phyloP scores from a whole-genome alignment of 23 red algal species.

The Chondrus crispus region DNA sequence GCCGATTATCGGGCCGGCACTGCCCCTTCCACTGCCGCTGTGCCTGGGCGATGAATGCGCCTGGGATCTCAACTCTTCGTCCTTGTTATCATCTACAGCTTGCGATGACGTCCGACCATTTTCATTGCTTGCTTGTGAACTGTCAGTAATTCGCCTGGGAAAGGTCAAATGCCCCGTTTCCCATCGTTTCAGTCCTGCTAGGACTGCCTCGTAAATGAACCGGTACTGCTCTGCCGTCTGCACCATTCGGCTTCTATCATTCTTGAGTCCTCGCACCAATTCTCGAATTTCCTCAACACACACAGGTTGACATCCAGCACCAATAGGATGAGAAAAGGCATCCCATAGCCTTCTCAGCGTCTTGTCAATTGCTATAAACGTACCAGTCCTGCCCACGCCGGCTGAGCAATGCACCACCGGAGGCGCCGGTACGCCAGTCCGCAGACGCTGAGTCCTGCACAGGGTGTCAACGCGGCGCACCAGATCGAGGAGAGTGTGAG shows the following conservation, averaged over 20 bases:
- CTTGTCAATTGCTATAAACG: conserved; percentile 80
- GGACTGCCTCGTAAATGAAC: conserved; percentile 66
- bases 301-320: conserved; percentile 17
- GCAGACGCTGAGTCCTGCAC: neutral
- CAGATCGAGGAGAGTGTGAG: conserved; percentile 56
- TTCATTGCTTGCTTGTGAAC: no score
- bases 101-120: no score
- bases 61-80: no score
- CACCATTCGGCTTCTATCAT: conserved; percentile 83
- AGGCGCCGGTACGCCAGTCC: conserved; percentile 14
- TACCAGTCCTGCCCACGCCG: conserved; percentile 85
- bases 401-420: conserved; percentile 87
- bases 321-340: neutral
- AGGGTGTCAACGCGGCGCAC: conserved; percentile 25
- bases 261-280: conserved; percentile 63
- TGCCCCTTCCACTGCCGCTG: no score
- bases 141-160: no score
- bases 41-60: no score
- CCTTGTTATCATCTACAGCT: no score
- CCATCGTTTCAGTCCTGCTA: conserved; percentile 58
- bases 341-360: conserved; percentile 58
- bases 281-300: conserved; percentile 50
- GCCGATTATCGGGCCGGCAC: no score
- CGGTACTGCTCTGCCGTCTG: conserved; percentile 86
- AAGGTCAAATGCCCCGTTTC: neutral